Evolutionary conservation across 306 rosid species (phyloP), one percentile per base, ranked within the genome.

Genomic region (Mucuna pruriens): DNA sequence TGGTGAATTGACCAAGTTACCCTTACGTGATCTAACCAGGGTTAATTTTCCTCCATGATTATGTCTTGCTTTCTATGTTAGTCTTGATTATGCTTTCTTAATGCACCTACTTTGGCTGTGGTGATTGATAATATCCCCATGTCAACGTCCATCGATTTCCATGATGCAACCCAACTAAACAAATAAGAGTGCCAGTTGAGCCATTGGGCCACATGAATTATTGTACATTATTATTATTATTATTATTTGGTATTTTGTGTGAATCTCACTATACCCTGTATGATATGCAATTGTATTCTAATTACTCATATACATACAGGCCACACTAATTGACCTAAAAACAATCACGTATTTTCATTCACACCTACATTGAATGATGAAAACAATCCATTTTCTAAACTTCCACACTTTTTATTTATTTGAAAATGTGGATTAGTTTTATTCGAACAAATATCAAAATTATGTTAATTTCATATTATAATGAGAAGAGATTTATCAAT

Each of bases 41-140:
- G 82, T 89, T 80, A 85, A n/a, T 36, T 46, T 9, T 44, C 12
- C 16, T 29, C 72, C 20, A 79, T 84, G 55, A 77, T 73, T 19
- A 77, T 36, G 61, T 68, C 57, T 81, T 78, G 67, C 86, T 74
- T 86, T 78, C 6, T 40, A 71, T 45, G 44, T 65, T 62, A 33
- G 71, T 29, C 34, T 85, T 76, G 69, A 77, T 86, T 60, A 79
- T 84, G 79, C 17, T 76, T 75, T 82, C 83, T 86, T 83, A 83
- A 54, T 75, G 60, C 17, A 73, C 83, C 80, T 22, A 60, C 87
- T 84, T 74, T 76, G 78, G 75, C 78, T 87, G 68, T 71, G 71
- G 72, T 48, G 48, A 77, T 70, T 76, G 72, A 83, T 73, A 51
- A 82, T 82, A 67, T 19, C 76, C 70, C 7, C 61, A 68, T 80